phyloP scores from a whole-genome alignment of 192 early-diverging fungal species.

The Coemansia sp. region DNA sequence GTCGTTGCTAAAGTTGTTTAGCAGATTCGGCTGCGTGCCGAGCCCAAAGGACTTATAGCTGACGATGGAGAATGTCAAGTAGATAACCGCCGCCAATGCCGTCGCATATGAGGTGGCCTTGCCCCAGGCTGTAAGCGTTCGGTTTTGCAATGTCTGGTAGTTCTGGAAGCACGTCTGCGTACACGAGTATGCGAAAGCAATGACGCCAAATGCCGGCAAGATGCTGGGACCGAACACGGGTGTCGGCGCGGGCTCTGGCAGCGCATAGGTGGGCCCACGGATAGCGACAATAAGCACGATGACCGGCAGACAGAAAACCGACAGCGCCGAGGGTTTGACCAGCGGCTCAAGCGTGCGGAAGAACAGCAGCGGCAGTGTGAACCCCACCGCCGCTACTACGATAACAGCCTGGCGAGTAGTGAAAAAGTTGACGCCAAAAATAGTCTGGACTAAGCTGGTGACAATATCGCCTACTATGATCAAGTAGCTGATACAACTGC shows the following conservation, averaged over 20 bases:
- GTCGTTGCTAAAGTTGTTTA: slow-evolving; percentile 64
- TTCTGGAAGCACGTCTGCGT: slow-evolving; percentile 64
- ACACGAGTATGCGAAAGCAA: slow-evolving; percentile 69
- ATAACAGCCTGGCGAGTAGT: slow-evolving; percentile 33
- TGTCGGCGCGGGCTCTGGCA: slow-evolving; percentile 57
- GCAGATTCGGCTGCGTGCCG: slow-evolving; percentile 63
- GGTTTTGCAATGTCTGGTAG: slow-evolving; percentile 56
- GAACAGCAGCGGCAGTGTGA: slow-evolving; percentile 64
- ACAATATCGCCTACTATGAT: slow-evolving; percentile 53
- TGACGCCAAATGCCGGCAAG: slow-evolving; percentile 64
- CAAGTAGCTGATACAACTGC: slow-evolving; percentile 66
- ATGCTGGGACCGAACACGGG: slow-evolving; percentile 61
- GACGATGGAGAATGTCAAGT: slow-evolving; percentile 62
- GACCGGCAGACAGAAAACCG: slow-evolving; percentile 63
- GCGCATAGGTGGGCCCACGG: slow-evolving; percentile 58
- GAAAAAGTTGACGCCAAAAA: slow-evolving; percentile 20
- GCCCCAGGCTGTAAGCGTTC: slow-evolving; percentile 55
- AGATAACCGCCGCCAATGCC: slow-evolving; percentile 54
- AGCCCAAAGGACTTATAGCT: slow-evolving; percentile 66
- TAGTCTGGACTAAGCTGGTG: slow-evolving; percentile 18
- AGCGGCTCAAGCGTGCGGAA: slow-evolving; percentile 65
- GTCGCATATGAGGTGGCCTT: slow-evolving; percentile 57
- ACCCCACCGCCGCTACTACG: slow-evolving; percentile 16
- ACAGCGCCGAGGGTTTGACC: slow-evolving; percentile 58
- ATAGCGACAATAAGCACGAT: slow-evolving; percentile 63